Conservation (phyloP, 2,329 filamentous ascomycete genomes). For the Dothistroma septosporum region DNA sequence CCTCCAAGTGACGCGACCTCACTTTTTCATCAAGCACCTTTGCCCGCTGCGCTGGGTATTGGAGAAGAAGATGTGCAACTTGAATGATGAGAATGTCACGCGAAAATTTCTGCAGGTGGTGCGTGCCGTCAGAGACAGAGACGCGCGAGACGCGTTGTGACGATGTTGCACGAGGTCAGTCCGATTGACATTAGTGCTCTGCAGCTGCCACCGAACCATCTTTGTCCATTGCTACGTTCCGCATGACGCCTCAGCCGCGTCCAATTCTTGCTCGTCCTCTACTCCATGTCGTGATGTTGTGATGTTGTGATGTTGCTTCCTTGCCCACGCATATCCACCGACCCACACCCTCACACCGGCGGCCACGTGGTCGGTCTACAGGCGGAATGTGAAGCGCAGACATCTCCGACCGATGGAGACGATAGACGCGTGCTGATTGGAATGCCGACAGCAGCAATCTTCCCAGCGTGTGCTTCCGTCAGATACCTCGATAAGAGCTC, state of each 20-base stretch:
- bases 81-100: background rate
- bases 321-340: background rate
- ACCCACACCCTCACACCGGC: background rate
- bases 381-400: background rate
- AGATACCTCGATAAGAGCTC: background rate
- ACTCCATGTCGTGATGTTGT: too few species aligned
- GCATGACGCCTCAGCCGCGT: background rate
- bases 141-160: background rate
- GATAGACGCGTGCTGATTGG: background rate
- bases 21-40: slow-evolving; percentile 11
- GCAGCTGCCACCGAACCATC: too few species aligned
- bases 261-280: background rate
- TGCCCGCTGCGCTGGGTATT: background rate
- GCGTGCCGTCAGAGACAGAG: background rate
- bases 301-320: too few species aligned
- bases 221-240: too few species aligned
- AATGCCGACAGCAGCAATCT: background rate
- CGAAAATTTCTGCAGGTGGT: background rate
- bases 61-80: background rate
- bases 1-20: slow-evolving; percentile 13
- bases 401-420: background rate
- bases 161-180: background rate
- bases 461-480: background rate
- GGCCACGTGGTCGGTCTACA: background rate
- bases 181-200: too few species aligned